Evolutionary conservation across 2,329 filamentous ascomycete genomes (phyloP).

Genomic region (Stachybotrys echinatus): DNA sequence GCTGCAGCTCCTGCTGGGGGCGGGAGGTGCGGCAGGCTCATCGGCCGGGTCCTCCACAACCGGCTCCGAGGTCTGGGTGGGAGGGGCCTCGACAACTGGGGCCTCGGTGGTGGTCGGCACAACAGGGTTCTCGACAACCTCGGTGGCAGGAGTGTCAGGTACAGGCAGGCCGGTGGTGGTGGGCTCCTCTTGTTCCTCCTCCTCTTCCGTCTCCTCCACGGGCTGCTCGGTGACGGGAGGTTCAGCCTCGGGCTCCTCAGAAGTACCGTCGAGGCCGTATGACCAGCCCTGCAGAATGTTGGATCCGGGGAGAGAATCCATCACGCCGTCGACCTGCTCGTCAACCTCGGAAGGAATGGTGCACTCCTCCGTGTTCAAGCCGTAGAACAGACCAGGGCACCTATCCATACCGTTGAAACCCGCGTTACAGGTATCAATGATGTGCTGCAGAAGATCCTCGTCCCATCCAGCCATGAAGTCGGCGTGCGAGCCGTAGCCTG

Average conservation of each 20-base stretch:
- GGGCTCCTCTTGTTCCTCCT: neutral
- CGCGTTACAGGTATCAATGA: constrained; percentile 62
- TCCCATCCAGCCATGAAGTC: constrained; percentile 76
- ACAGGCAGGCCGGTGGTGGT: neutral
- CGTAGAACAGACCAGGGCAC: constrained; percentile 53
- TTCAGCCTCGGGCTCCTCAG: neutral
- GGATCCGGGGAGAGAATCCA: constrained; percentile 48
- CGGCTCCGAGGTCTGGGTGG: neutral
- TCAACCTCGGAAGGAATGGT: constrained; percentile 41
- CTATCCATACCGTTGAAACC: constrained; percentile 55
- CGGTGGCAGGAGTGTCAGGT: constrained; percentile 1
- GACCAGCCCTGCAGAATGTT: constrained; percentile 49
- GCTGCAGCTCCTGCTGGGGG: constrained; percentile 16
- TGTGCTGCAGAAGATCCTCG: constrained; percentile 55
- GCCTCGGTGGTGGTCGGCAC: neutral
- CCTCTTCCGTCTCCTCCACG: neutral
- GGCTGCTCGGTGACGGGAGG: neutral
- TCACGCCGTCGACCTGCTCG: constrained; percentile 36
- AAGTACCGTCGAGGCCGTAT: constrained; percentile 26
- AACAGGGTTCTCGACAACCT: constrained; percentile 4
- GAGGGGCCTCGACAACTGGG: constrained; percentile 2
- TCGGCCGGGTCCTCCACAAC: neutral
- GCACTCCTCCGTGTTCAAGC: constrained; percentile 47
- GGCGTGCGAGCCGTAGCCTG: constrained; percentile 65
- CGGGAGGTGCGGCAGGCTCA: constrained; percentile 3